Base-by-base conservation (phyloP, 2,329 filamentous ascomycete species). In the Neocucurbitaria cava region DNA sequence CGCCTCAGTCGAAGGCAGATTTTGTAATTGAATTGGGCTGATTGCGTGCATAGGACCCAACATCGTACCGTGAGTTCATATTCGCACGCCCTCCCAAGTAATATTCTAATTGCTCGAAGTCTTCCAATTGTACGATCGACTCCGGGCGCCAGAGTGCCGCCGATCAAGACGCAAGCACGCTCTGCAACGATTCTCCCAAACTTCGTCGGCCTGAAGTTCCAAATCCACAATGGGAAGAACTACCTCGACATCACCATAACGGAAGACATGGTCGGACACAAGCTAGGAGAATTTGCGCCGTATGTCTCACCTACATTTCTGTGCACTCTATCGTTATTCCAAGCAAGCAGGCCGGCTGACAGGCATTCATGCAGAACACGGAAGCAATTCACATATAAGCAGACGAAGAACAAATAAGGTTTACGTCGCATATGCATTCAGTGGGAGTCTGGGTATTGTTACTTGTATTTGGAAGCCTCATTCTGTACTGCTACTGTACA, bases 221-320 rank as follows among this genome's bases (percentile, higher is more conserved):
- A 93, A 77, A 86, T 97, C 55, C 89, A 97, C 80, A 96, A 96
- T 75, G 93, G 93, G 70, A 96, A 95, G 81, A 85, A 84, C 28
- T 96, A 96, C 77, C 80, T 89, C 66, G 90, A 95, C 65, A 83
- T 96, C 49, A 84, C 83, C 62, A 90, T 97, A 60, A 96, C 92
- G 15, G 93, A 96, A 75, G 91, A 96, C 71, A 97, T 97, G 93
- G 93, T 97, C 45, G 93, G 93, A 49, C 90, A 95, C 78, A 97
- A 96, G 79, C 83, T 97, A 65, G 93, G 93, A 68, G 93, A 97
- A 79, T 97, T 96, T 76, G 88, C 92, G 59, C 82, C 86, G 92
- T 96, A 85, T 71, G 91, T 45, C 39, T 17, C 5, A 24, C 4
- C 38, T 40, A 2, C 10, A 3, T 11, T 11, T 23, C 20, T 23